Base-by-base conservation (phyloP, 2,329 filamentous ascomycete species). In the Epichloe sylvatica region DNA sequence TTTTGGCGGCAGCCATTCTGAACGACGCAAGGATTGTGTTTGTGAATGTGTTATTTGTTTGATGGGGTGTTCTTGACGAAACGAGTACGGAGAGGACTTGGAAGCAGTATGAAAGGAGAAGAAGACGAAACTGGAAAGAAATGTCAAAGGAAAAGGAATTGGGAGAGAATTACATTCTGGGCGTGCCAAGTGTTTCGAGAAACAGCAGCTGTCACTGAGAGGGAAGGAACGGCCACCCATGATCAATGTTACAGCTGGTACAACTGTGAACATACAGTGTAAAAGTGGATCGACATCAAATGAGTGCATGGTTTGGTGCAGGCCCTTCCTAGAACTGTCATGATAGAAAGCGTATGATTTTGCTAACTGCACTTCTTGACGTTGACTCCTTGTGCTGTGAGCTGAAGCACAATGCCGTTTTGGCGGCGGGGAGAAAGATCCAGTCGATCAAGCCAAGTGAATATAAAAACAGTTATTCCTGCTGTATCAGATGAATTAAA, bases 1-100 rank as follows among this genome's bases (percentile, higher is more conserved):
- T 38, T 50, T 62, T 64, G 49, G 44, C 46, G 17, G 45, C 33
- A 40, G 56, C 30, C 63, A 66, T 65, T 17, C 7, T 47, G 38
- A 7, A 41, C 2, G 13, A 33, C 12, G 2, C 30, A n/a, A 39
- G 19, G 30, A 36, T 33, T 33, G 42, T 42, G 33, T 15, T 45
- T 46, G 38, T 25, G 34, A 39, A 37, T 34, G 21, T 43, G 13
- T 44, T 17, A 17, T 39, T 33, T 46, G 35, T 17, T 46, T 39
- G 35, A 33, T 19, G 35, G 9, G 30, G 21, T 46, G 9, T 17
- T n/a, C 17, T 30, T 3, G 37, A 46, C 45, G n/a, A 38, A 4
- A 38, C 12, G 4, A 35, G 5, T 17, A 21, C 3, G 13, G 19
- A 36, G 33, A 46, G 9, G 6, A 15, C 19, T 37, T 30, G 15